A percentile compares a stretch with the other conserved stretches of the same genome.
These are phyloP conservation scores for Leishmania arabica DNA, from an alignment of 208 protist genomes.

Conservation along the genomic window DNA sequence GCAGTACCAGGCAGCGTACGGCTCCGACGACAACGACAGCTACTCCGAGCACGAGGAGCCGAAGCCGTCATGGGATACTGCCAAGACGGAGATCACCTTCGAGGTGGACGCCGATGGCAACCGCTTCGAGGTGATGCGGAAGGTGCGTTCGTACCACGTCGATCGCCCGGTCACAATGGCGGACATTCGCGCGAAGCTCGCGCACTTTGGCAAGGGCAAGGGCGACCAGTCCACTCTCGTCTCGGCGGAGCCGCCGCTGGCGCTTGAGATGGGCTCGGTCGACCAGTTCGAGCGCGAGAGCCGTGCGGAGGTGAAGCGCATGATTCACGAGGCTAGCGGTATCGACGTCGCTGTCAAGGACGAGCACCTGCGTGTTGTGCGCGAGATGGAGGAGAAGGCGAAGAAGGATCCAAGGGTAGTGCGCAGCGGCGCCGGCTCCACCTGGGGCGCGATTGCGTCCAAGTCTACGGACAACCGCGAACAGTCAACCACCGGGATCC, in stretches of 20 bases:
- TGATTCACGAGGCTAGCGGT: conserved; percentile 66
- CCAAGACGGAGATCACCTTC: conserved; percentile 44
- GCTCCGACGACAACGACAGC: conserved; percentile 31
- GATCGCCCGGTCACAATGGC: conserved; percentile 47
- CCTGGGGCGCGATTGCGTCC: conserved; percentile 43
- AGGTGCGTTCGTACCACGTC: conserved; percentile 65
- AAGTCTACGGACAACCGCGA: conserved; percentile 36
- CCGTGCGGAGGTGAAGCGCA: conserved; percentile 73
- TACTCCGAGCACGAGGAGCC: conserved; percentile 38
- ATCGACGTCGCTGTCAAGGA: conserved; percentile 64
- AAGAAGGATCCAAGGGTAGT: conserved; percentile 33
- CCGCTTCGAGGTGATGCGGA: conserved; percentile 66
- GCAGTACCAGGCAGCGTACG: conserved; percentile 31
- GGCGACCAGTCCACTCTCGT: conserved; percentile 43
- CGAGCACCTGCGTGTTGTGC: conserved; percentile 46
- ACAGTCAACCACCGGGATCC: conserved; percentile 57
- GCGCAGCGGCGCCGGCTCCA: conserved; percentile 33
- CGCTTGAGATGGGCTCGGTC: conserved; percentile 75
- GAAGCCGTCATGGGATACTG: conserved; percentile 63
- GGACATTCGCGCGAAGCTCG: conserved; percentile 59
- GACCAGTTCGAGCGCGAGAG: conserved; percentile 77
- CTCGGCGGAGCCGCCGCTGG: conserved; percentile 66
- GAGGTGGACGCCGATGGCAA: conserved; percentile 63
- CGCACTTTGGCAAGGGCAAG: conserved; percentile 58
- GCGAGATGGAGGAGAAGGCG: conserved; percentile 49